Evolutionary conservation across 345 rosid genomes (phyloP), one percentile per base, ranked within the genome.

Genomic region (Populus pruinosa): DNA sequence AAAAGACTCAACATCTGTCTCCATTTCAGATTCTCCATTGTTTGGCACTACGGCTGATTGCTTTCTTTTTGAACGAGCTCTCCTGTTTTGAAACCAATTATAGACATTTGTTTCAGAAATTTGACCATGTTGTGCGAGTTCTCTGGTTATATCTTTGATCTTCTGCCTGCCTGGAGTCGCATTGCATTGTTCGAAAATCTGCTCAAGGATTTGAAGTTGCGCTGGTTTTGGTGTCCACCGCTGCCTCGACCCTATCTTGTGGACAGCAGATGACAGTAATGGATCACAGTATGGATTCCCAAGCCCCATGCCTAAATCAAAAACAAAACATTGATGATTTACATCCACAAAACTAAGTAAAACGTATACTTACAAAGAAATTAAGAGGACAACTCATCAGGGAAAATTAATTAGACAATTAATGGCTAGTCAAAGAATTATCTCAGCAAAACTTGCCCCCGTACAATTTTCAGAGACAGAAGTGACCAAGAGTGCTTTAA

Each of bases 1-100:
- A n/a, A 68, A n/a, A 69, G 77, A 67, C 25, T 78, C 85, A 12
- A 68, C 66, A 76, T 72, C 85, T n/a, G 82, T 55, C 2, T 78
- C 87, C 13, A 70, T 66, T 47, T 80, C 81, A 20, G 59, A 31
- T 67, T 82, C 81, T n/a, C 55, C 70, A 64, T 43, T 69, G 75
- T 31, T 65, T 17, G 83, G 59, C 5, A 64, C n/a, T 5, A 49
- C 25, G 69, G 78, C 81, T 35, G 73, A 67, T 61, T 85, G 87
- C 82, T 90, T 91, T 62, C 91, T 84, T 69, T 93, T 93, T 0
- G 89, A 82, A 53, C 96, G 89, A 76, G 94, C 98, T 43, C 93
- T 82, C 27, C 98, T 80, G 73, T 93, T 93, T 73, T 90, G 94
- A 75, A 91, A 93, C 98, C 94, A 93, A 53, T 91, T 89, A 75